Evolutionary conservation across 345 rosid species (phyloP).

Genomic region (Hibiscus syriacus): DNA sequence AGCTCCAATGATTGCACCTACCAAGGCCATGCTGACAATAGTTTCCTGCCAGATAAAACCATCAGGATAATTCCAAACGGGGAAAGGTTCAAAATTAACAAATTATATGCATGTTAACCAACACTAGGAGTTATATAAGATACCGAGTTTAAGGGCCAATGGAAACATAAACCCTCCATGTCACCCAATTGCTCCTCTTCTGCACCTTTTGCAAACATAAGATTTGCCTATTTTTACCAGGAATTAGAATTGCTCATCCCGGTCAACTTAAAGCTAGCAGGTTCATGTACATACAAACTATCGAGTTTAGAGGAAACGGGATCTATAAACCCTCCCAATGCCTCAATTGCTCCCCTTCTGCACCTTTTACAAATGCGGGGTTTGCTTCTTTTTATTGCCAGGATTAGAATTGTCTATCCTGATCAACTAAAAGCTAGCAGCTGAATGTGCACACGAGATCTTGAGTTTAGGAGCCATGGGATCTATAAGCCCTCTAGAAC

Average conservation of each 20-base stretch:
- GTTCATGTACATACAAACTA: not conserved
- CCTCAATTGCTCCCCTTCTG: not conserved
- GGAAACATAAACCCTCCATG: not conserved
- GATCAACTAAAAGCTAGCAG: not conserved
- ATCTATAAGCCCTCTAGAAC: not conserved
- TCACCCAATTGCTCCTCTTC: not conserved
- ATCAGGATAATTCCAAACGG: not conserved
- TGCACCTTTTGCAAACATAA: not conserved
- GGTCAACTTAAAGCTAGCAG: not conserved
- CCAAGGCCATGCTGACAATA: constrained; percentile 96
- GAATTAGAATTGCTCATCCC: not conserved
- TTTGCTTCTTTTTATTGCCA: not conserved
- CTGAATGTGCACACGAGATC: not conserved
- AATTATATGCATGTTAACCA: not conserved
- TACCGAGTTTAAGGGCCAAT: not conserved
- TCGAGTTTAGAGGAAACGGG: not conserved
- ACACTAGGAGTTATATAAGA: not conserved
- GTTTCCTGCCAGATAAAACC: constrained; percentile 63
- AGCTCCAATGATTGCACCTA: constrained; percentile 95
- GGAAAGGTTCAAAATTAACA: not conserved
- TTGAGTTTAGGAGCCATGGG: not conserved
- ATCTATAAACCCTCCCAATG: not conserved
- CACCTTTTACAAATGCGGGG: not conserved
- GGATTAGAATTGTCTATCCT: not conserved
- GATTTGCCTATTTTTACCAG: not conserved